Conservation (phyloP, 306 rosid genomes). For the Lathyrus tuberosus region DNA sequence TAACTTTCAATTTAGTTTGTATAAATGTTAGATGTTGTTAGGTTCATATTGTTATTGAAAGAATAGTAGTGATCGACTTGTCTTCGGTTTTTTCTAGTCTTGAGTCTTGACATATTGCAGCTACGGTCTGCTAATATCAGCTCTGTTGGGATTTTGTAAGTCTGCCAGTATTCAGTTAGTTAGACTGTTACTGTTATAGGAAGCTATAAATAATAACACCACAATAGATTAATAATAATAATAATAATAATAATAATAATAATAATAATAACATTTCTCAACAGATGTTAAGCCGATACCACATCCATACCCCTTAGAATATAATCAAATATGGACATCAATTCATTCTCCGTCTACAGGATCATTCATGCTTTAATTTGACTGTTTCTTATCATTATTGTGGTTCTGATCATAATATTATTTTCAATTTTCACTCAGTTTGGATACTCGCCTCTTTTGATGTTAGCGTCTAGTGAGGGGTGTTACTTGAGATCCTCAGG, state of each 20-base stretch:
- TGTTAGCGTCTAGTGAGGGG: constrained; percentile 42
- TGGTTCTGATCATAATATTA: background rate
- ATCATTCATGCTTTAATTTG: background rate
- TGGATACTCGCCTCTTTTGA: background rate
- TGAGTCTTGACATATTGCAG: background rate
- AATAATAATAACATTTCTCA: no score
- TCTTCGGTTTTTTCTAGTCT: background rate
- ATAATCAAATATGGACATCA: background rate
- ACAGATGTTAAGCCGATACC: no score
- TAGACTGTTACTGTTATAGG: background rate
- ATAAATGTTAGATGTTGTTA: background rate
- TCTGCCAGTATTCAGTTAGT: background rate
- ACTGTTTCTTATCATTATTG: background rate
- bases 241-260: no score
- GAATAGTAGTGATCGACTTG: background rate
- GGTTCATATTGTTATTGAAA: constrained; percentile 1
- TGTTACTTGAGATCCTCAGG: constrained; percentile 23
- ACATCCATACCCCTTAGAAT: no score
- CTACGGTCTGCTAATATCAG: background rate
- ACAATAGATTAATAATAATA: no score
- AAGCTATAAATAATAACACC: no score
- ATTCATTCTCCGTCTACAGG: background rate
- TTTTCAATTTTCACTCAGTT: background rate
- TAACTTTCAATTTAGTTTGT: background rate
- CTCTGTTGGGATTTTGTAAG: background rate